Evolutionary conservation across 768 basidiomycete genomes (phyloP).

Genomic region (Psilocybe azurescens): DNA sequence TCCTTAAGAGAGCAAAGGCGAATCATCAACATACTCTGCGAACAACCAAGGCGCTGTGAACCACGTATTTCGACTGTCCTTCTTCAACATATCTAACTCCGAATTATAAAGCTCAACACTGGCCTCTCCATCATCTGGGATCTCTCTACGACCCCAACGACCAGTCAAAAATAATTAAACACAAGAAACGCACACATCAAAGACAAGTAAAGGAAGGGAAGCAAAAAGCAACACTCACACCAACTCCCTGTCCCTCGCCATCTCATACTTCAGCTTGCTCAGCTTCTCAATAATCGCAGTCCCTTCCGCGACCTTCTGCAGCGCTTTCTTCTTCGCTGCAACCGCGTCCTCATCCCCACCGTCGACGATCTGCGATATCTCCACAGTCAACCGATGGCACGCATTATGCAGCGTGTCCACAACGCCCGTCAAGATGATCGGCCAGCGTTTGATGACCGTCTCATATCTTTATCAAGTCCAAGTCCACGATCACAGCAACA

Average conservation of each 20-base stretch:
- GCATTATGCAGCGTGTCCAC: conserved; percentile 77
- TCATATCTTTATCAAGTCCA: conserved; percentile 58
- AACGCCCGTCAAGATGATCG: conserved; percentile 80
- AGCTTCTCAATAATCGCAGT: conserved; percentile 76
- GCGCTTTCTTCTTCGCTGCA: conserved; percentile 24
- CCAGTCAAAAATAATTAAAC: not conserved
- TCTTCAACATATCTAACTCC: conserved; percentile 60
- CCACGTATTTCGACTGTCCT: conserved; percentile 71
- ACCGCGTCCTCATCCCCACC: conserved; percentile 24
- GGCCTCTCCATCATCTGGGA: conserved; percentile 80
- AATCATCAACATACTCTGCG: conserved; percentile 72
- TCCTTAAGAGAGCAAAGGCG: not conserved
- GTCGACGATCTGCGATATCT: conserved; percentile 24
- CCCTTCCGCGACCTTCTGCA: conserved; percentile 70
- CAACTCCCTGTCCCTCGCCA: conserved; percentile 76
- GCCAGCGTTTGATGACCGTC: conserved; percentile 82
- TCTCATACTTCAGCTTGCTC: conserved; percentile 85
- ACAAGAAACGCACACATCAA: not conserved
- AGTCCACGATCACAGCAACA: not conserved
- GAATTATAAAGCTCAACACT: conserved; percentile 76
- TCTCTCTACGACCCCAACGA: conserved; percentile 47
- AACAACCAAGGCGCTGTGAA: conserved; percentile 95
- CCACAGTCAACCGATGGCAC: conserved; percentile 65
- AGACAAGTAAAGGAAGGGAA: not conserved
- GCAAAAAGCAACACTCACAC: conserved; percentile 51